Evolutionary conservation across 352 stramenopile species (phyloP), one percentile per base, ranked within the genome.

Genomic region (Saprolegnia diclina): DNA sequence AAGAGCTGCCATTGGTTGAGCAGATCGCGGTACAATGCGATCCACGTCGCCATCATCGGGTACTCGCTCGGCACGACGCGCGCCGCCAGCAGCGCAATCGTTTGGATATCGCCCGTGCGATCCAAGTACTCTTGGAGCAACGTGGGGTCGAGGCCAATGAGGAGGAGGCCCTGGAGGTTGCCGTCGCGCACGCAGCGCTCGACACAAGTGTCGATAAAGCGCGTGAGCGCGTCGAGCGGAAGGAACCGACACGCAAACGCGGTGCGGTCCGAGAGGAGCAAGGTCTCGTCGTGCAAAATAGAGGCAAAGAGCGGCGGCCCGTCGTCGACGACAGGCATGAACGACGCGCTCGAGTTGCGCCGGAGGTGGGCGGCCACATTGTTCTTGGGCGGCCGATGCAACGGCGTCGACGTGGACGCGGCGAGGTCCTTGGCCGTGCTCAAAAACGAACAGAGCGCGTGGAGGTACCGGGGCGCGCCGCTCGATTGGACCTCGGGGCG

Each of bases 1-100:
- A 96, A 98, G 54, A 98, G 89, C 74, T 97, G 91, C 81, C 88
- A 96, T 32, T 89, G 88, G 70, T 98, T 98, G 1, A 98, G 78
- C 46, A 98, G 72, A 19, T 92, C 78, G 40, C 96, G 85, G 71
- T 98, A 98, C 32, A 82, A 87, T 38, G 94, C 80, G 52, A 98
- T 84, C 92, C 92, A 98, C 65, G 93, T 87, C 26, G 78, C 74
- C 38, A 91, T 79, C 11, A 85, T 76, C 64, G 72, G 72, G 56
- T 74, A 71, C 64, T 96, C 88, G 29, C 37, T 19, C 24, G 38
- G 59, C 55, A 83, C 62, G 19, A 89, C 74, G 9, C 86, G 83
- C 5, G 85, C 89, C 24, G 80, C 84, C 0, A 97, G 72, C 4
- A 98, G 73, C 14, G 92, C 91, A n/a, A 96, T 77, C 4, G 91